These are phyloP conservation scores for Pythium insidiosum DNA, from an alignment of 352 stramenopile species.

Conservation along the genomic window DNA sequence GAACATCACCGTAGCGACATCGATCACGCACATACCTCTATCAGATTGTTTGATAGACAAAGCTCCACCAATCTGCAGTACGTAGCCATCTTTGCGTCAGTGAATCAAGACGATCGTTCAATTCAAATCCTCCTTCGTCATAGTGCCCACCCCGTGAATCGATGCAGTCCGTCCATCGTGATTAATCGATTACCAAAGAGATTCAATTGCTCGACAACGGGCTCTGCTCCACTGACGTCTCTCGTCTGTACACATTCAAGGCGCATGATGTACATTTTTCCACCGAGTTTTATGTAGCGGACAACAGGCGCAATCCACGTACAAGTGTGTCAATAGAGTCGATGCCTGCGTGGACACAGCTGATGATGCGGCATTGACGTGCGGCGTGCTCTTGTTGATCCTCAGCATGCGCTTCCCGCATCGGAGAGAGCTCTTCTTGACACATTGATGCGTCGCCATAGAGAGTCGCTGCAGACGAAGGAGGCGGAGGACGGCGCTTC, in stretches of 20 bases:
- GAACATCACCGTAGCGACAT: too few relatives aligned
- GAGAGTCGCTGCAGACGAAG: too few relatives aligned
- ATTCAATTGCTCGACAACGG: slow-evolving; percentile 64
- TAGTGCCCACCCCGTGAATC: too few relatives aligned
- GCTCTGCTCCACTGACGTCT: slow-evolving; percentile 25
- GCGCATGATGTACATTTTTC: background rate
- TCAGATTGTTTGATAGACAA: slow-evolving; percentile 74
- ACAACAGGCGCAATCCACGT: background rate
- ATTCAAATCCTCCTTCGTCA: too few relatives aligned
- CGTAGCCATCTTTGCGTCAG: too few relatives aligned
- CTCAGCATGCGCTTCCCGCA: too few relatives aligned
- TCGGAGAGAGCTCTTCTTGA: too few relatives aligned
- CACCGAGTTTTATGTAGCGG: too few relatives aligned
- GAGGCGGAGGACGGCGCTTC: too few relatives aligned
- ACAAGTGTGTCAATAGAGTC: background rate
- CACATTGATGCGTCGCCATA: too few relatives aligned
- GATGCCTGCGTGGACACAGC: background rate
- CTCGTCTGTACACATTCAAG: slow-evolving; percentile 10
- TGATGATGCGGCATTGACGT: background rate
- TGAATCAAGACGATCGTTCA: too few relatives aligned
- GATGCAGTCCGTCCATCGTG: slow-evolving; percentile 56
- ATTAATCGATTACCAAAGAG: slow-evolving; percentile 64
- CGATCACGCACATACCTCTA: slow-evolving; percentile 37
- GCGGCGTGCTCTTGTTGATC: too few relatives aligned
- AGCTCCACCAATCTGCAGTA: slow-evolving; percentile 56